Conservation (phyloP, 768 basidiomycete species). For the Boletus rubroflammeus region DNA sequence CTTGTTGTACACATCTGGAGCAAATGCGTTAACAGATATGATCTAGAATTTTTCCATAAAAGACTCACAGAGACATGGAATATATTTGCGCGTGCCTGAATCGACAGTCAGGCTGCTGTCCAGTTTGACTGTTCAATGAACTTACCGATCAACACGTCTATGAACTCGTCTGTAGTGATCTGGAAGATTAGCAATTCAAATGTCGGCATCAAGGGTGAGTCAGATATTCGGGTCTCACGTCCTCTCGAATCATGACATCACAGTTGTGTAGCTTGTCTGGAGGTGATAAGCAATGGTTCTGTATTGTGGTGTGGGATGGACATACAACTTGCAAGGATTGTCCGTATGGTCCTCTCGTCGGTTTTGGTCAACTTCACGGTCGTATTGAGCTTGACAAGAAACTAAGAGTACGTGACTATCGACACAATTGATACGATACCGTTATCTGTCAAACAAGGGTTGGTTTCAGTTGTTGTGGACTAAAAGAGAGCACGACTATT, state of each 20-base stretch:
- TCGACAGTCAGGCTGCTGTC: not conserved
- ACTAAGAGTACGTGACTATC: not conserved
- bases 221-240: constrained; percentile 46
- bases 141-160: constrained; percentile 92
- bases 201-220: constrained; percentile 2
- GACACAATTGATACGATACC: constrained; percentile 30
- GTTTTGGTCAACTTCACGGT: constrained; percentile 94
- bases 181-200: constrained; percentile 28
- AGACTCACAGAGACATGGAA: constrained; percentile 81
- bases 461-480: not conserved
- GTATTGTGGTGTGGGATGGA: constrained; percentile 7
- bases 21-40: not conserved
- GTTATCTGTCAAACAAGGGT: constrained; percentile 54
- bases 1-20: constrained; percentile 91
- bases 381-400: constrained; percentile 58
- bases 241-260: constrained; percentile 98
- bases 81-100: constrained; percentile 87
- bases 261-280: constrained; percentile 88
- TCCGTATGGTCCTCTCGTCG: constrained; percentile 91
- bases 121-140: not conserved
- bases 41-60: not conserved
- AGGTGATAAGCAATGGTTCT: constrained; percentile 4
- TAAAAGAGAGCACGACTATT: constrained; percentile 25
- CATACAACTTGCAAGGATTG: constrained; percentile 85
- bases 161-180: constrained; percentile 96